Base-by-base conservation (phyloP, 2,329 filamentous ascomycete genomes). In the Fusarium sp. region DNA sequence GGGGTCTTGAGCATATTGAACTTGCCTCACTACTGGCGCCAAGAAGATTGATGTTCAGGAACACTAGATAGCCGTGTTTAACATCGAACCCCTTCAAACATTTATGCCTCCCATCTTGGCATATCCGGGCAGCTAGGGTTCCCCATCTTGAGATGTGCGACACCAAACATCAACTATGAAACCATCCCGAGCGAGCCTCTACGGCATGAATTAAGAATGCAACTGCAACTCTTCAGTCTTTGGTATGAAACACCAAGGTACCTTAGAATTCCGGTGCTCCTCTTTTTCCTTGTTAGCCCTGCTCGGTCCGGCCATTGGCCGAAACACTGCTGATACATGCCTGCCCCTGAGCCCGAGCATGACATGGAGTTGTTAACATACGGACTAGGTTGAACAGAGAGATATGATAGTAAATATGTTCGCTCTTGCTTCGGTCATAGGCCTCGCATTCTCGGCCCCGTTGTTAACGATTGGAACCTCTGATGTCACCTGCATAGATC, bases 31-130 rank as follows among this genome's bases (percentile, higher is more conserved):
- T 17, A 67, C 52, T 63, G 62, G 53, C 40, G 67, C 62, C 62
- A 69, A 70, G 62, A 62, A 50, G 62, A 44, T 36, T 39, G 44
- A 69, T 45, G 22, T 43, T 28, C 66, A 57, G 66, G 57, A 70
- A 69, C 21, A 21, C 26, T 34, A 51, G 46, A 49, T 38, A 70
- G 50, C 66, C 66, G 66, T 66, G 51, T 63, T 62, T 61, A 61
- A 49, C 40, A 59, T 46, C 31, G 31, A 45, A 45, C 61, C 55
- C 59, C 42, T 50, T 67, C 57, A 61, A 67, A 47, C 45, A 40
- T 57, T 52, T 67, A 59, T 59, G 59, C 59, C 22, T 34, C 36
- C 43, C 34, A 36, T 40, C 38, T 54, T 60, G 17, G 34, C 33
- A 42, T 67, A 53, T 40, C 40, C 51, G 54, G 50, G 46, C 62